Conservation (phyloP, 1,139 yeast genomes). For the Nakaseomyces nivariensis region DNA sequence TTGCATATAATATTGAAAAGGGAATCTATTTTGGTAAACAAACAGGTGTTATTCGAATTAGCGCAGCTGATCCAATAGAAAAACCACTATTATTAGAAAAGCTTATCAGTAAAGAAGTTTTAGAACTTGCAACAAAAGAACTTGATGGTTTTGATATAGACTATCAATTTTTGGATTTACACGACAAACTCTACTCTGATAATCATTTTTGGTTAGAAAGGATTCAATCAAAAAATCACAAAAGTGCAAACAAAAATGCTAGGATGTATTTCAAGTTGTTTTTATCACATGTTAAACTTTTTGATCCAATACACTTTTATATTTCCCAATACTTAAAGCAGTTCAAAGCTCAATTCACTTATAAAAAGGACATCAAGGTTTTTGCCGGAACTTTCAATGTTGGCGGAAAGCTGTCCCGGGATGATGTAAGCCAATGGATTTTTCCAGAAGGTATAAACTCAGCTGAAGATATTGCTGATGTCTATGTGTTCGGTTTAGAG, state of each 20-base stretch:
- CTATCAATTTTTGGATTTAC: slow-evolving; percentile 39
- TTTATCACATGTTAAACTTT: slow-evolving; percentile 35
- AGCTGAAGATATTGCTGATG: slow-evolving; percentile 40
- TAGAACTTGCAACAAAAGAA: slow-evolving; percentile 49
- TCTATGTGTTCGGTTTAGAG: slow-evolving; percentile 78
- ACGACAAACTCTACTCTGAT: slow-evolving; percentile 53
- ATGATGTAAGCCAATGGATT: slow-evolving; percentile 47
- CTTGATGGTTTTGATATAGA: slow-evolving; percentile 34
- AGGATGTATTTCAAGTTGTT: slow-evolving; percentile 25
- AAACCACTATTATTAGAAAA: slow-evolving; percentile 53
- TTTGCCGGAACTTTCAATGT: slow-evolving; percentile 66
- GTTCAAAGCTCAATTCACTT: slow-evolving; percentile 40
- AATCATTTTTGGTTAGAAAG: slow-evolving; percentile 43
- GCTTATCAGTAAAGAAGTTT: slow-evolving; percentile 50
- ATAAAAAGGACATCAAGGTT: slow-evolving; percentile 41
- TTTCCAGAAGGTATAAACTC: slow-evolving; percentile 34
- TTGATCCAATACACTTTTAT: slow-evolving; percentile 65
- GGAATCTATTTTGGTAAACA: slow-evolving; percentile 52
- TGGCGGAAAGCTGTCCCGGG: slow-evolving; percentile 48
- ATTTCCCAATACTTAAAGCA: slow-evolving; percentile 47
- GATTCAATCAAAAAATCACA: slow-evolving; percentile 31
- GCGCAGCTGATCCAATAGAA: slow-evolving; percentile 56
- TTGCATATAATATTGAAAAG: slow-evolving; percentile 44
- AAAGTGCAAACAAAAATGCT: slow-evolving; percentile 23
- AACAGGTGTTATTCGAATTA: slow-evolving; percentile 55